phyloP scores from a whole-genome alignment of 192 early-diverging fungal species.

The Phycomyces nitens region DNA sequence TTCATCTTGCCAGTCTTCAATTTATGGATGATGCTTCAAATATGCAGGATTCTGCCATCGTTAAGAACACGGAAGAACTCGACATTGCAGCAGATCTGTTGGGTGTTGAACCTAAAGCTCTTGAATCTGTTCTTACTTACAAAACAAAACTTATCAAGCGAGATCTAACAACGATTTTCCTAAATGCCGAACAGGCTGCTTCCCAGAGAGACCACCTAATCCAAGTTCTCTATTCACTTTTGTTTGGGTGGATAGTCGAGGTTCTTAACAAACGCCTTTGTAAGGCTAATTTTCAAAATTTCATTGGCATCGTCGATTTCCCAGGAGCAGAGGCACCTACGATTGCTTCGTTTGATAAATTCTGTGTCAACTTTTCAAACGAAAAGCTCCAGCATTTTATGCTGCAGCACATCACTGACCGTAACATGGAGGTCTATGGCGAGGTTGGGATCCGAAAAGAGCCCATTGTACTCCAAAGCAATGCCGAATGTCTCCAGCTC shows the following conservation, averaged over 20 bases:
- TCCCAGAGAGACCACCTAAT: constrained; percentile 67
- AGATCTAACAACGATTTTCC: constrained; percentile 75
- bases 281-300: constrained; percentile 58
- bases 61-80: constrained; percentile 70
- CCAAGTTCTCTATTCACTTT: constrained; percentile 71
- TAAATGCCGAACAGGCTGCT: constrained; percentile 67
- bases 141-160: constrained; percentile 76
- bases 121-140: constrained; percentile 75
- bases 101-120: constrained; percentile 63
- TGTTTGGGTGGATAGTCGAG: constrained; percentile 80
- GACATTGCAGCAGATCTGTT: constrained; percentile 78
- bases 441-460: constrained; percentile 50
- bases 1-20: constrained; percentile 83
- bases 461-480: constrained; percentile 50
- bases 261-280: constrained; percentile 77
- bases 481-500: constrained; percentile 64
- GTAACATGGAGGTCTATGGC: constrained; percentile 53
- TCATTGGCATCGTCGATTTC: constrained; percentile 81
- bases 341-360: constrained; percentile 60
- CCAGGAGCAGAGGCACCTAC: constrained; percentile 66
- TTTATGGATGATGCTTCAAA: constrained; percentile 68
- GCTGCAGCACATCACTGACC: constrained; percentile 67
- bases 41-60: constrained; percentile 64
- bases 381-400: constrained; percentile 80
- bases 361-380: constrained; percentile 78